Conservation (phyloP, 768 basidiomycete genomes). For the Trichaptum fuscoviolaceum region DNA sequence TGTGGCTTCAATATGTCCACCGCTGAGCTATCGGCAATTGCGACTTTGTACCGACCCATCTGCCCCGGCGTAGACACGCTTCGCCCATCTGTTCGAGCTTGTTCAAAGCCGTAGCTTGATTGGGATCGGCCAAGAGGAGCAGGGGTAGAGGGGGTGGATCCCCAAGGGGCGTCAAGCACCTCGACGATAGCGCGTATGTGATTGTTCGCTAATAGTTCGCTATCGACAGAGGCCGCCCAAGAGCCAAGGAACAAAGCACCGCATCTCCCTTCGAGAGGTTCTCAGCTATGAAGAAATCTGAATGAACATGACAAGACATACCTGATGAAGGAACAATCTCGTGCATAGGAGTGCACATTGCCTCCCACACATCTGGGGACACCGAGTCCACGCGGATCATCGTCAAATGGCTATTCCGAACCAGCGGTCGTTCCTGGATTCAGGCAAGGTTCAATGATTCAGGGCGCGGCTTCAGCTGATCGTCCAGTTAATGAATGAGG, state of each 20-base stretch:
- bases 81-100: not conserved
- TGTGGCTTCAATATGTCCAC: slow-evolving; percentile 59
- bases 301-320: slow-evolving; percentile 15
- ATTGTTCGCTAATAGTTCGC: slow-evolving; percentile 42
- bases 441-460: not conserved
- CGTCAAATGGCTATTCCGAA: slow-evolving; percentile 7
- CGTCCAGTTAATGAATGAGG: not conserved
- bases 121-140: slow-evolving; percentile 14
- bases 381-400: slow-evolving; percentile 81
- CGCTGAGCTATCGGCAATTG: slow-evolving; percentile 55
- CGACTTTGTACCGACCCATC: slow-evolving; percentile 49
- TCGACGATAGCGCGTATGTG: slow-evolving; percentile 58
- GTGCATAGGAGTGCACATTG: slow-evolving; percentile 86
- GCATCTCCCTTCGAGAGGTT: slow-evolving; percentile 2
- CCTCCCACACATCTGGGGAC: slow-evolving; percentile 71
- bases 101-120: slow-evolving; percentile 35
- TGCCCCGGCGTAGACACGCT: not conserved
- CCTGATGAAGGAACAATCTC: slow-evolving; percentile 43
- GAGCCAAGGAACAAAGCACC: slow-evolving; percentile 71
- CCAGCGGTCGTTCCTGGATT: slow-evolving; percentile 2
- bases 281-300: slow-evolving; percentile 12
- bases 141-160: slow-evolving; percentile 32
- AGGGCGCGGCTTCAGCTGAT: not conserved
- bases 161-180: slow-evolving; percentile 62
- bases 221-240: slow-evolving; percentile 54